These are phyloP conservation scores for Penicillium argentinense DNA, from an alignment of 495 filamentous ascomycete species.

Conservation along the genomic window DNA sequence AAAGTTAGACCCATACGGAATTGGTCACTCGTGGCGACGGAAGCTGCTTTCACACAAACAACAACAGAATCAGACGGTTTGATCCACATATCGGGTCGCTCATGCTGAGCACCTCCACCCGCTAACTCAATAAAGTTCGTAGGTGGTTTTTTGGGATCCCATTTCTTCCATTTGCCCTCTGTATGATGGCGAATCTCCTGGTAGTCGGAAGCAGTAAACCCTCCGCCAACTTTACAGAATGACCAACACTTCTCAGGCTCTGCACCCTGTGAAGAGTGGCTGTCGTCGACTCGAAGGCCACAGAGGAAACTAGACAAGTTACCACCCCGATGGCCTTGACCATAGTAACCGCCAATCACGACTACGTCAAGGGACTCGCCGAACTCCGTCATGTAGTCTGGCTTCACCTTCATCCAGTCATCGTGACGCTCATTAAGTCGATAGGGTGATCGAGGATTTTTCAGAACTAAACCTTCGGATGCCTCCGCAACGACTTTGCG, in stretches of 20 bases:
- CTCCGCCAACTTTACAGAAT: constrained; percentile 95
- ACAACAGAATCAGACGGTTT: constrained; percentile 84
- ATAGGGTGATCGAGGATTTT: constrained; percentile 88
- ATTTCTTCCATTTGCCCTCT: constrained; percentile 86
- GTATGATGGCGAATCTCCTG: constrained; percentile 77
- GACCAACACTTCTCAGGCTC: constrained; percentile 78
- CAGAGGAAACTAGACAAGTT: constrained; percentile 83
- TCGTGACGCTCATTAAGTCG: constrained; percentile 88
- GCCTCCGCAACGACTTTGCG: constrained; percentile 83
- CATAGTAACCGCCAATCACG: constrained; percentile 91
- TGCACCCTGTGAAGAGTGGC: constrained; percentile 50
- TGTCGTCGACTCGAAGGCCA: constrained; percentile 72
- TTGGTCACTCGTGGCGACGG: constrained; percentile 66
- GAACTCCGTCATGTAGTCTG: constrained; percentile 97
- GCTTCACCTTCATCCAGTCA: constrained; percentile 99
- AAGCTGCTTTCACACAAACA: constrained; percentile 87
- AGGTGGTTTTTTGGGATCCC: constrained; percentile 79
- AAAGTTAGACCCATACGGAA: constrained; percentile 79
- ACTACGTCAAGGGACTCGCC: constrained; percentile 90
- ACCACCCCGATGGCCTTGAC: constrained; percentile 81
- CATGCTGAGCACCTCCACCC: constrained; percentile 70
- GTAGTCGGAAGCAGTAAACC: constrained; percentile 84
- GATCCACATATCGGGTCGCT: constrained; percentile 93
- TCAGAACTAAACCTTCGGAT: constrained; percentile 89
- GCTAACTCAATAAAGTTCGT: constrained; percentile 77